A percentile compares a stretch with the other conserved stretches of the same genome.
These are phyloP conservation scores for Thielaviopsis punctulata DNA, from an alignment of 2,329 filamentous ascomycete species.

Conservation along the genomic window DNA sequence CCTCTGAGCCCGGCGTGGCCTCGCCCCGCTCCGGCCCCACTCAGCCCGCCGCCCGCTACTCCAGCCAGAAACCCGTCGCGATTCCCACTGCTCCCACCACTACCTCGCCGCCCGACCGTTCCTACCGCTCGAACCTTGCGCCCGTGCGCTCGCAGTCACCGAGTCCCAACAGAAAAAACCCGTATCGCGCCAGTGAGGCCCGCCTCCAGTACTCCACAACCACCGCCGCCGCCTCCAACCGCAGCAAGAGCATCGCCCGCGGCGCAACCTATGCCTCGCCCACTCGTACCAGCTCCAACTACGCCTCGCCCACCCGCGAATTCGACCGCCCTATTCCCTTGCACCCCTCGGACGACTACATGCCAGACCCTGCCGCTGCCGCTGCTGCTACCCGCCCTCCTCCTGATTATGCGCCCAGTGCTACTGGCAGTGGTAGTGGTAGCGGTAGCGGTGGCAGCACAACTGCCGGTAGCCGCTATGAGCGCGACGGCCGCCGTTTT, in stretches of 20 bases:
- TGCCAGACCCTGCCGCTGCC: background rate
- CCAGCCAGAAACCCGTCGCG: background rate
- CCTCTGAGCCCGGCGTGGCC: background rate
- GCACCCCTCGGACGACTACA: background rate
- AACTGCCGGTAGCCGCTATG: background rate
- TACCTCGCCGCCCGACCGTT: conserved; percentile 1
- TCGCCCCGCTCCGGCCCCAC: background rate
- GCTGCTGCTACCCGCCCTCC: background rate
- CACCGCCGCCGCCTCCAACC: background rate
- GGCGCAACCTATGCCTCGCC: too few relatives aligned
- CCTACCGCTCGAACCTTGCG: background rate
- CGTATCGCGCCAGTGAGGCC: background rate
- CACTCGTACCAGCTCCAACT: too few relatives aligned
- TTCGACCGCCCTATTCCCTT: background rate
- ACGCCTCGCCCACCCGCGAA: conserved; percentile 2
- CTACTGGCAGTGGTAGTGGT: background rate
- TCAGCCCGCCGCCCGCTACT: background rate
- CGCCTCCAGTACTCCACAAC: background rate
- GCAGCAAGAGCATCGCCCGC: background rate
- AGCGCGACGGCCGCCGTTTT: background rate
- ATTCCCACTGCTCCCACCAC: background rate
- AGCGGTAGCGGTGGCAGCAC: background rate
- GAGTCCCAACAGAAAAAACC: background rate
- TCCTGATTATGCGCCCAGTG: background rate
- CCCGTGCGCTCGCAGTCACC: background rate